Percentiles rank a stretch among this genome's conserved stretches.
These are phyloP conservation scores for Macroventuria anomochaeta DNA, from an alignment of 2,329 filamentous ascomycete genomes.

Conservation along the genomic window DNA sequence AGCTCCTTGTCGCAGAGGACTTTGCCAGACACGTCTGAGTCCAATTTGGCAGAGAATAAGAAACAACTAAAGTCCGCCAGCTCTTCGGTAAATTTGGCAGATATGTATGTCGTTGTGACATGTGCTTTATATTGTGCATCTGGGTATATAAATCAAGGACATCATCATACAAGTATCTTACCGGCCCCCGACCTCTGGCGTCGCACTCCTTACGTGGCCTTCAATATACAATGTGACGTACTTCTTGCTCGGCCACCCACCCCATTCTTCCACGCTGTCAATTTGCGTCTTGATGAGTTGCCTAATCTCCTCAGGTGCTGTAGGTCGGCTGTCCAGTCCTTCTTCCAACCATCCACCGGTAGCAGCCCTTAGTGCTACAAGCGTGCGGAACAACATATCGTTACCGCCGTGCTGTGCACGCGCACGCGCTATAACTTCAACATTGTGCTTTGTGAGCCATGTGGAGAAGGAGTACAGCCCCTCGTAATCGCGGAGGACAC, in stretches of 20 bases:
- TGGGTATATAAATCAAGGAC: neutral
- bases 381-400: conserved; percentile 38
- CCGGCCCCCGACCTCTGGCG: conserved; percentile 22
- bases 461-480: conserved; percentile 63
- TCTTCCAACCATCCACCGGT: conserved; percentile 44
- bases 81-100: neutral
- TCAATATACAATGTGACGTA: conserved; percentile 49
- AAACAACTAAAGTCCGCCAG: neutral
- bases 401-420: conserved; percentile 34
- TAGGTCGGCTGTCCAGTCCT: neutral
- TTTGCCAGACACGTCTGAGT: conserved; percentile 9
- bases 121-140: conserved; percentile 4
- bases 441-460: conserved; percentile 59
- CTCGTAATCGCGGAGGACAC: conserved; percentile 64
- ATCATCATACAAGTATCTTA: conserved; percentile 3
- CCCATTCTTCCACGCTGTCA: conserved; percentile 50
- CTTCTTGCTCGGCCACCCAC: conserved; percentile 53
- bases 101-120: neutral
- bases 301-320: conserved; percentile 40
- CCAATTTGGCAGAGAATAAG: neutral
- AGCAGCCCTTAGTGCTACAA: conserved; percentile 52
- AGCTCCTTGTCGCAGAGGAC: conserved; percentile 8
- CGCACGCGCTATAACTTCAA: conserved; percentile 36
- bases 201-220: conserved; percentile 22
- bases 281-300: conserved; percentile 42